phyloP scores from a whole-genome alignment of 2,329 filamentous ascomycete genomes.

The Fusarium coffeatum region DNA sequence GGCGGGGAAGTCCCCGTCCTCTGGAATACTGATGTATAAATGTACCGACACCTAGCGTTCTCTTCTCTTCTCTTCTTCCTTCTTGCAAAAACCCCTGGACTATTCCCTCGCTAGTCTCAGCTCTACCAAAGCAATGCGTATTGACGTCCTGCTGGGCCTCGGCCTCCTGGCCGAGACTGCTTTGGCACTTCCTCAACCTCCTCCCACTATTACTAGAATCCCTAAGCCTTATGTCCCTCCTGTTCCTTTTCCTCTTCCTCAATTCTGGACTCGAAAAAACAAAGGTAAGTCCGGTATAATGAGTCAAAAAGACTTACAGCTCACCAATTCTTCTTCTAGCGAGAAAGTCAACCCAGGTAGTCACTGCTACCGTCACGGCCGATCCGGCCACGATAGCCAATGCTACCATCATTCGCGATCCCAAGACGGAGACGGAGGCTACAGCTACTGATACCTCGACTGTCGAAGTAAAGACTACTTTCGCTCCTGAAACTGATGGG shows the following conservation, averaged over 20 bases:
- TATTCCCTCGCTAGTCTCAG: background rate
- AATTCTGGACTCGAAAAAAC: too few relatives aligned
- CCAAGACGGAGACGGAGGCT: background rate
- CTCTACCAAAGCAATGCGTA: slow-evolving; percentile 9
- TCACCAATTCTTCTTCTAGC: background rate
- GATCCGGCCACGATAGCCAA: background rate
- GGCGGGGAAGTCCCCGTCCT: background rate
- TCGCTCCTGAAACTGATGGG: background rate
- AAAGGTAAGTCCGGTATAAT: background rate
- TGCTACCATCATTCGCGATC: background rate
- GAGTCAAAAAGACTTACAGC: background rate
- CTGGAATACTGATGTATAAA: background rate
- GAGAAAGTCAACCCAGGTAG: background rate
- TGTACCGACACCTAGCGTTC: background rate
- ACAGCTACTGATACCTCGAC: background rate
- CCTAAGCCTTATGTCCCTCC: too few relatives aligned
- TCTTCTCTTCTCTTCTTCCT: background rate
- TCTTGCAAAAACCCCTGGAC: background rate
- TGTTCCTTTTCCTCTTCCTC: too few relatives aligned
- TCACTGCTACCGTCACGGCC: background rate
- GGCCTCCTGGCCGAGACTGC: slow-evolving; percentile 19
- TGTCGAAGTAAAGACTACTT: background rate
- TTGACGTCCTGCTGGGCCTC: slow-evolving; percentile 2
- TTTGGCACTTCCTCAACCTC: slow-evolving; percentile 10
- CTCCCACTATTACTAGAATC: too few relatives aligned